These are phyloP conservation scores for Ascosphaera pollenicola DNA, from an alignment of 2,329 filamentous ascomycete genomes.

Conservation along the genomic window DNA sequence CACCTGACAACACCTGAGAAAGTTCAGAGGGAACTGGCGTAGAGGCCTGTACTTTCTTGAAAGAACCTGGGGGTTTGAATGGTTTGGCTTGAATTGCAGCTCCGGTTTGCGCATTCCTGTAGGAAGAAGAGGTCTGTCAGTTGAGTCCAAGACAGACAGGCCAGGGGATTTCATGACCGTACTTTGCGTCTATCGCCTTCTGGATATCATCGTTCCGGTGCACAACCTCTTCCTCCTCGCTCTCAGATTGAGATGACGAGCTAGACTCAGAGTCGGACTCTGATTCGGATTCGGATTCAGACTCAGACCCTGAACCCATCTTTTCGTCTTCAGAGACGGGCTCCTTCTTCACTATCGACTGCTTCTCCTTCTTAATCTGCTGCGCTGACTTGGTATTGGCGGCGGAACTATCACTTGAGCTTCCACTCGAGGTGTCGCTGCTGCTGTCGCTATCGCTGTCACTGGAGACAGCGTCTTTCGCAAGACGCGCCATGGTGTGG, in stretches of 20 bases:
- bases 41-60: constrained; percentile 16
- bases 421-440: constrained; percentile 7
- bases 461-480: constrained; percentile 8
- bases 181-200: too few species aligned
- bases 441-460: constrained; percentile 9
- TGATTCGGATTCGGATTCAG: constrained; percentile 5
- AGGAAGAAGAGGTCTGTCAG: constrained; percentile 2
- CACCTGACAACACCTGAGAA: constrained; percentile 16
- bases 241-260: constrained; percentile 4
- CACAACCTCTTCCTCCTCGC: constrained; percentile 5
- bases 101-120: constrained; percentile 1
- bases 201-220: too few species aligned
- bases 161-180: too few species aligned
- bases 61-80: constrained; percentile 22
- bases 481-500: constrained; percentile 9
- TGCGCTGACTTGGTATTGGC: not conserved
- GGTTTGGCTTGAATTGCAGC: constrained; percentile 11
- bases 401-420: constrained; percentile 9
- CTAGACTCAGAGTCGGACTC: constrained; percentile 2
- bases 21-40: constrained; percentile 11
- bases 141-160: not conserved
- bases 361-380: constrained; percentile 5
- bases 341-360: not conserved
- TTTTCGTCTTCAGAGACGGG: not conserved
- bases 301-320: constrained; percentile 1